Evolutionary conservation across 176 grass and related monocot genomes (phyloP), one percentile per base, ranked within the genome.

Genomic region (Oryza australiensis): DNA sequence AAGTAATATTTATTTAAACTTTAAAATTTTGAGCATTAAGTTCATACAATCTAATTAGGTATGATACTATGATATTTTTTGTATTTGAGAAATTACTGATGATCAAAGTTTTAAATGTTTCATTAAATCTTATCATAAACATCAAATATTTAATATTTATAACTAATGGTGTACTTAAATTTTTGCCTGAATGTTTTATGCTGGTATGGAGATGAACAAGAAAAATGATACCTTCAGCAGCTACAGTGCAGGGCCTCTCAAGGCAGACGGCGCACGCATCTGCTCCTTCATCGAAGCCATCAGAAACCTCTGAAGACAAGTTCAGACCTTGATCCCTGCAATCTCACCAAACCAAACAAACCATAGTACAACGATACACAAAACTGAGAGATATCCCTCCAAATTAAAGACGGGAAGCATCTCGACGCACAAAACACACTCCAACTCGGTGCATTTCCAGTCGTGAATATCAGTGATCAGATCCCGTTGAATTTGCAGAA

Each of bases 261-360:
- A 99, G 93, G 76, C 96, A 95, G 30, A 95, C 89, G 0, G 93
- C 87, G 74, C 96, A 99, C 35, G 78, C 71, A 23, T 99, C 79
- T 37, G 67, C 14, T 41, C 84, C 88, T 40, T 89, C 78, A 51
- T 59, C 51, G 22, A 30, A 33, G 18, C 62, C 64, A 37, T 88
- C 90, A 5, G 55, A 16, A 59, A 37, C 10, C 13, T 70, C 72
- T 15, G 64, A 18, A 59, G 87, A 40, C 9, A 69, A 66, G 24
- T 33, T 72, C 78, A 90, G 46, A 51, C 87, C 91, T 48, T 66
- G 83, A 2, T 93, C 84, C 62, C 94, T 97, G 82, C 38, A 71
- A 74, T 32, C 16, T 40, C 41, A 51, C 29, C 14, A 70, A 42
- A 42, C 20, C 53, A 77, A 1, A 22, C 64, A 24, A 69, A 49